phyloP scores from a whole-genome alignment of 164 flowering plant genomes.

The Vitis labrusca region DNA sequence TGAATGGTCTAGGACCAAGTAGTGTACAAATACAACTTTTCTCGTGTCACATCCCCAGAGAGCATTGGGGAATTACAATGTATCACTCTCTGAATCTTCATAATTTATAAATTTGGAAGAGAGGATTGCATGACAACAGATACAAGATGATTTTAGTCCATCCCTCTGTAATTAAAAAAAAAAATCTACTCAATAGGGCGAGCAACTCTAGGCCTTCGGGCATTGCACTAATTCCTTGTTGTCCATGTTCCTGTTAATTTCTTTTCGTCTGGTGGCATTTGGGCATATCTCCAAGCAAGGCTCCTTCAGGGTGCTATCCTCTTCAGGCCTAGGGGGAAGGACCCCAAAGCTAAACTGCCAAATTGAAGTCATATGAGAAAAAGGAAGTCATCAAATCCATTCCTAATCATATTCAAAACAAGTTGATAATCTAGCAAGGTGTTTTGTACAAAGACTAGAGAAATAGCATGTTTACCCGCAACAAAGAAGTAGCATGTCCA shows the following conservation, averaged over 20 bases:
- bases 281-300: slow-evolving; percentile 87
- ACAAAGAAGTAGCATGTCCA: too few relatives aligned
- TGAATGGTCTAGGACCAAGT: too few relatives aligned
- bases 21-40: background rate
- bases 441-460: too few relatives aligned
- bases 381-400: too few relatives aligned
- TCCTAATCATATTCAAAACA: too few relatives aligned
- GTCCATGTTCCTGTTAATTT: slow-evolving; percentile 12
- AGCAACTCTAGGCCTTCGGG: slow-evolving; percentile 47
- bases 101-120: too few relatives aligned
- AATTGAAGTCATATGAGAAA: background rate
- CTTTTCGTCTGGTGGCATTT: slow-evolving; percentile 46
- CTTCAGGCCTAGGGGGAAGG: slow-evolving; percentile 52
- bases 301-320: slow-evolving; percentile 58
- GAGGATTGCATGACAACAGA: too few relatives aligned
- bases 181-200: background rate
- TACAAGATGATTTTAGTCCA: too few relatives aligned
- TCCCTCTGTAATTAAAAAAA: too few relatives aligned
- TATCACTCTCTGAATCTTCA: background rate
- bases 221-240: slow-evolving; percentile 29
- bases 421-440: too few relatives aligned
- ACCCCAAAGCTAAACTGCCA: slow-evolving; percentile 84
- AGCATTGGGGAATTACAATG: too few relatives aligned
- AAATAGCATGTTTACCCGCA: too few relatives aligned
- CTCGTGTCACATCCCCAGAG: background rate